These are phyloP conservation scores for Ogataea methanolica DNA, from an alignment of 805 yeast genomes.

Conservation along the genomic window DNA sequence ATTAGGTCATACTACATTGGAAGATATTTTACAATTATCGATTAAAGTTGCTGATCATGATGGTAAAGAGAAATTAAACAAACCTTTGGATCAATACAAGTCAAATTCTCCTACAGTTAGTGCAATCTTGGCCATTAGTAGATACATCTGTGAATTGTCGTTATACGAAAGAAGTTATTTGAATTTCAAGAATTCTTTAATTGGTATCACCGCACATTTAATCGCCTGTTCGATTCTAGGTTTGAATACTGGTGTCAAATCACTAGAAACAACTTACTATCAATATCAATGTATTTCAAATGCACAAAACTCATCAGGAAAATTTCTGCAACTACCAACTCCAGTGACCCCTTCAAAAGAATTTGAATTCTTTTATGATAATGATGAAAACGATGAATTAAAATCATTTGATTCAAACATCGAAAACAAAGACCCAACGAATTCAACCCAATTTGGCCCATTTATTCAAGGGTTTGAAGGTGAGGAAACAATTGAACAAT, in stretches of 20 bases:
- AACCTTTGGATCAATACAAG: constrained; percentile 25
- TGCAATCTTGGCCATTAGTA: constrained; percentile 50
- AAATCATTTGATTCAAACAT: constrained; percentile 17
- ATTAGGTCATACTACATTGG: constrained; percentile 43
- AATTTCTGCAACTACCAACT: constrained; percentile 15
- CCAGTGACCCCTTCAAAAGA: constrained; percentile 24
- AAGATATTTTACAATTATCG: constrained; percentile 43
- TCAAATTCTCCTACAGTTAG: constrained; percentile 35
- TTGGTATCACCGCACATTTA: constrained; percentile 48
- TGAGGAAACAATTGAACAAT: constrained; percentile 30
- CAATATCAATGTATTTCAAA: constrained; percentile 10
- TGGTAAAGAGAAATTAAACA: constrained; percentile 24
- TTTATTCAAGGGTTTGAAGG: constrained; percentile 47
- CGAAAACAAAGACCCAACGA: constrained; percentile 37
- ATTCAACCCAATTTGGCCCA: constrained; percentile 38
- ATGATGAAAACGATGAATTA: constrained; percentile 10
- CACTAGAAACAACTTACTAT: constrained; percentile 24
- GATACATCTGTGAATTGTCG: constrained; percentile 52
- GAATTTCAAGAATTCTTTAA: constrained; percentile 37
- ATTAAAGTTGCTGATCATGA: constrained; percentile 33
- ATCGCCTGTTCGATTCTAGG: constrained; percentile 52
- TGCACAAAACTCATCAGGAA: neutral
- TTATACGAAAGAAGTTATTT: constrained; percentile 45
- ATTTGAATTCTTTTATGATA: constrained; percentile 14
- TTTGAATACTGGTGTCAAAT: constrained; percentile 38